Evolutionary conservation across 2,329 filamentous ascomycete genomes (phyloP).

Genomic region (Periconia sp.): DNA sequence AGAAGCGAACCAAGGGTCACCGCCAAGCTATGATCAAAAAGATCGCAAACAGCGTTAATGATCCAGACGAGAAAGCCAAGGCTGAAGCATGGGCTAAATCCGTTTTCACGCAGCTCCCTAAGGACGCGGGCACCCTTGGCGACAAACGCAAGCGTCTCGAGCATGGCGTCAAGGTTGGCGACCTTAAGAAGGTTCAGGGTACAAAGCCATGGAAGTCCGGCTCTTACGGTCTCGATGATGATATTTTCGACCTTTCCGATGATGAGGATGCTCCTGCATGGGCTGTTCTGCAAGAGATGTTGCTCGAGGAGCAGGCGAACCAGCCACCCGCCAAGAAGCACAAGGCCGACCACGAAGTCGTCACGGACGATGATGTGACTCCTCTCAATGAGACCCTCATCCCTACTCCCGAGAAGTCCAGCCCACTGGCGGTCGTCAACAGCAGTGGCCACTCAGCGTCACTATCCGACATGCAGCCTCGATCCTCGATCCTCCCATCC

Average conservation of each 20-base stretch:
- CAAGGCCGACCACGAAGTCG: conserved; percentile 21
- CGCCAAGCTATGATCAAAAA: conserved; percentile 21
- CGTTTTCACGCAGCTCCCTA: conserved; percentile 21
- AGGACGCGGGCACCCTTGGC: conserved; percentile 22
- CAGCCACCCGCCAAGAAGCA: conserved; percentile 26
- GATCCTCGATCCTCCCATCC: conserved; percentile 34
- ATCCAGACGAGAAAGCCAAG: conserved; percentile 21
- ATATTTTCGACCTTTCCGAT: conserved; percentile 28
- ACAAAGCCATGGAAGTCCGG: conserved; percentile 40
- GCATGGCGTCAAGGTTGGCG: conserved; percentile 26
- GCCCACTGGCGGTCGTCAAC: conserved; percentile 24
- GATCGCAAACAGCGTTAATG: conserved; percentile 24
- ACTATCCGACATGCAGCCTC: conserved; percentile 33
- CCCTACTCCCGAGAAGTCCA: too few relatives aligned
- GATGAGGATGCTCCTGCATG: conserved; percentile 36
- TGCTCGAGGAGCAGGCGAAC: conserved; percentile 20
- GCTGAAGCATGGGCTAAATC: conserved; percentile 35
- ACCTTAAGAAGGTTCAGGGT: conserved; percentile 35
- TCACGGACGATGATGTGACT: conserved; percentile 18
- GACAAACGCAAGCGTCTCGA: conserved; percentile 40
- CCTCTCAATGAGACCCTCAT: conserved; percentile 29
- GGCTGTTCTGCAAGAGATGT: conserved; percentile 35
- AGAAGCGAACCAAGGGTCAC: conserved; percentile 18
- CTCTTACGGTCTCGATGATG: conserved; percentile 32
- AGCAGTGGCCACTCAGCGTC: conserved; percentile 31